These are phyloP conservation scores for Chamaenerion angustifolium DNA, from an alignment of 345 rosid species.

Conservation along the genomic window DNA sequence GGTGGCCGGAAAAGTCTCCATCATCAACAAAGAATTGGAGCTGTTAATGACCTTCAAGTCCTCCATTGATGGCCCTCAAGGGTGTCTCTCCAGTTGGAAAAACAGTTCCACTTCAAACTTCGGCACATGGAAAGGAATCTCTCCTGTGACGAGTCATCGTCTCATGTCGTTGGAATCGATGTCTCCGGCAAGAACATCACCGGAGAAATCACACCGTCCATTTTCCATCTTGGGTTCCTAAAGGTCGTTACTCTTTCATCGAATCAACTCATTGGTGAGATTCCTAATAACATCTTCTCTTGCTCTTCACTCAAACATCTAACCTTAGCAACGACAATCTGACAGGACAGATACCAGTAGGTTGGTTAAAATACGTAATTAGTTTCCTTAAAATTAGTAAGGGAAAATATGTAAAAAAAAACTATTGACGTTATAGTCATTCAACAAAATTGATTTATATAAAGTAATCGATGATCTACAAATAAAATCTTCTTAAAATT, in stretches of 20 bases:
- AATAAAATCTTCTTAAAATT: no score
- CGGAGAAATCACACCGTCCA: constrained; percentile 28
- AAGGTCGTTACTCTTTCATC: constrained; percentile 44
- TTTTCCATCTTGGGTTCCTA: constrained; percentile 42
- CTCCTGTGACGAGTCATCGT: constrained; percentile 33
- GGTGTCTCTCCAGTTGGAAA: constrained; percentile 53
- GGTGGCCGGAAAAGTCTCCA: no score
- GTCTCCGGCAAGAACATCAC: constrained; percentile 55
- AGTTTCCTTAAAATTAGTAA: no score
- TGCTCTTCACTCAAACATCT: constrained; percentile 43
- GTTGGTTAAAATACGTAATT: no score
- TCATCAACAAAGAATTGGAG: constrained; percentile 41
- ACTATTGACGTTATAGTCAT: no score
- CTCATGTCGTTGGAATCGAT: constrained; percentile 34
- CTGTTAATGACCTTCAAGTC: constrained; percentile 58
- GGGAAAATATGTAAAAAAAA: no score
- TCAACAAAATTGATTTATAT: no score
- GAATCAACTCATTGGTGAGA: constrained; percentile 47
- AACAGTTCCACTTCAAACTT: constrained; percentile 23
- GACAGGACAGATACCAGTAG: constrained; percentile 43
- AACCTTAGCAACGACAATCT: constrained; percentile 82
- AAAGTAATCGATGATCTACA: no score
- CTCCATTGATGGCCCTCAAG: constrained; percentile 47
- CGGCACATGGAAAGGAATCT: constrained; percentile 66
- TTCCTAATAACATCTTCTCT: constrained; percentile 37